These are phyloP conservation scores for Chaetoceros tenuissimus DNA, from an alignment of 108 stramenopile genomes.

Conservation along the genomic window DNA sequence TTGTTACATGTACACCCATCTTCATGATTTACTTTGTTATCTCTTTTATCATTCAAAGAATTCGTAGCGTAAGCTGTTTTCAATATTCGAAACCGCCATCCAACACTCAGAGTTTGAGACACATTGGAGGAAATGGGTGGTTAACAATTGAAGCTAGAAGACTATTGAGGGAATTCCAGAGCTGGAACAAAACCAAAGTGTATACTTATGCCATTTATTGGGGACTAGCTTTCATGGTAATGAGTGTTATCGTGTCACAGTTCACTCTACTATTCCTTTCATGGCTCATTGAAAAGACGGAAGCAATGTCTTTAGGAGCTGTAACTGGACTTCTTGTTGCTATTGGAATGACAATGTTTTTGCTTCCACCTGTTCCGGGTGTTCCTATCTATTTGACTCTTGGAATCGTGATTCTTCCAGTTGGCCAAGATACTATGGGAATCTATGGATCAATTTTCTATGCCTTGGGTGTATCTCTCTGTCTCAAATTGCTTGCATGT, in stretches of 20 bases:
- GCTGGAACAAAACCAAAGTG: slow-evolving; percentile 39
- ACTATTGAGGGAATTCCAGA: neutral
- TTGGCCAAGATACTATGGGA: slow-evolving; percentile 28
- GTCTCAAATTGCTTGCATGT: slow-evolving; percentile 43
- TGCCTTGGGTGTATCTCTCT: slow-evolving; percentile 26
- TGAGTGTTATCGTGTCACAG: slow-evolving; percentile 39
- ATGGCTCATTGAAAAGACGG: slow-evolving; percentile 37
- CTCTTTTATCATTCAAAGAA: slow-evolving; percentile 33
- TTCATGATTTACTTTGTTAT: slow-evolving; percentile 24
- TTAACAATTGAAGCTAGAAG: neutral
- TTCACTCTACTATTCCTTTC: slow-evolving; percentile 53
- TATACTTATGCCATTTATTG: slow-evolving; percentile 34
- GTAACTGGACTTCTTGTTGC: slow-evolving; percentile 35
- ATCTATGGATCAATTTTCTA: slow-evolving; percentile 29
- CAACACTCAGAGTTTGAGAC: neutral
- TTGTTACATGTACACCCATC: slow-evolving; percentile 29
- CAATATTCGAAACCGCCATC: slow-evolving; percentile 22
- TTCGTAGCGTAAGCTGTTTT: slow-evolving; percentile 20
- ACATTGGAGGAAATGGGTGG: neutral
- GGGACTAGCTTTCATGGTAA: slow-evolving; percentile 39
- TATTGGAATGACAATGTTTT: slow-evolving; percentile 45
- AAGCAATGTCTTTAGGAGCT: slow-evolving; percentile 17
- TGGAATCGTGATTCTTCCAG: slow-evolving; percentile 43
- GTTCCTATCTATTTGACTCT: slow-evolving; percentile 54
- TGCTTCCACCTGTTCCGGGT: slow-evolving; percentile 62